Conservation (phyloP, 2,329 filamentous ascomycete species). For the Zasmidium cellare region DNA sequence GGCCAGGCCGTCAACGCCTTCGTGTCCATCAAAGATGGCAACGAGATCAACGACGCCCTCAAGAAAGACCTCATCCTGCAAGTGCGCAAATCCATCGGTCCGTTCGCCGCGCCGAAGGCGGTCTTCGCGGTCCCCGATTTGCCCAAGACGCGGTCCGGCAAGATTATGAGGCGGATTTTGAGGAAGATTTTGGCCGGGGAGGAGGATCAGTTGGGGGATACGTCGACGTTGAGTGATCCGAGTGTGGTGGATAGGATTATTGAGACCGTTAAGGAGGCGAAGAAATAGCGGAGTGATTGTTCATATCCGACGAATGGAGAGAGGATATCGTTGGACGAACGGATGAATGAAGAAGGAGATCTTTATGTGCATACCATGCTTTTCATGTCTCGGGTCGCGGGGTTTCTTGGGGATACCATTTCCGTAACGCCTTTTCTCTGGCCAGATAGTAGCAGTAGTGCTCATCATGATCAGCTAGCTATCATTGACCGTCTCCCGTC, state of each 20-base stretch:
- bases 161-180: constrained; percentile 98
- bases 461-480: too few relatives aligned
- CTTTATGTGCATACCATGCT: too few relatives aligned
- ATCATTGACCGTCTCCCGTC: too few relatives aligned
- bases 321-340: too few relatives aligned
- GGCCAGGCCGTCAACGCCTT: constrained; percentile 98
- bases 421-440: too few relatives aligned
- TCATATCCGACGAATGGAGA: too few relatives aligned
- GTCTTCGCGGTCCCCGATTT: constrained; percentile 90
- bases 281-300: background rate
- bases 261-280: constrained; percentile 60
- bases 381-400: too few relatives aligned
- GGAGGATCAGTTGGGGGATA: constrained; percentile 95
- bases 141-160: constrained; percentile 94
- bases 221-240: constrained; percentile 88
- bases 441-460: too few relatives aligned
- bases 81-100: constrained; percentile 95
- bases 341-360: too few relatives aligned
- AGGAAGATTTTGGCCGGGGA: constrained; percentile 96
- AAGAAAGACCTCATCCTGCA: constrained; percentile 93
- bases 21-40: constrained; percentile 84
- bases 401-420: background rate
- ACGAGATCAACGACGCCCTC: constrained; percentile 73
- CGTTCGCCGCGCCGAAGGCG: constrained; percentile 93
- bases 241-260: constrained; percentile 89